Evolutionary conservation across 768 basidiomycete species (phyloP).

Genomic region (Hericium alpestre): DNA sequence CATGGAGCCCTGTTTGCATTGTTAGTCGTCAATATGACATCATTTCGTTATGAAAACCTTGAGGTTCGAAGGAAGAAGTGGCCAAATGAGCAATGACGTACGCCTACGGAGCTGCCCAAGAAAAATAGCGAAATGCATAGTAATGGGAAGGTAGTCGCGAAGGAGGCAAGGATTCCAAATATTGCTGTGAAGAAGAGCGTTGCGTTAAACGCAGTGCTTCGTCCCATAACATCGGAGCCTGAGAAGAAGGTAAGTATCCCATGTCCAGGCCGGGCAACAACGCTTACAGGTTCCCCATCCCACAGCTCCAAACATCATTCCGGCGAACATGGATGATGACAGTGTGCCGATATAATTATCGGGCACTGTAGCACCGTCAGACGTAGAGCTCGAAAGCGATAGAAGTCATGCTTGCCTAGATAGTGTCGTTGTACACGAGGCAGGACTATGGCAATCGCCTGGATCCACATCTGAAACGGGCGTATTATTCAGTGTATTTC

Average conservation of each 20-base stretch:
- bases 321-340: constrained; percentile 82
- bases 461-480: constrained; percentile 74
- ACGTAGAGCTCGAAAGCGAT: constrained; percentile 9
- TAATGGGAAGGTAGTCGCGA: constrained; percentile 53
- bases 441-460: constrained; percentile 85
- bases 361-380: constrained; percentile 34
- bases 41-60: too few species aligned
- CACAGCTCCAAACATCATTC: constrained; percentile 95
- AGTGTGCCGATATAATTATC: constrained; percentile 71
- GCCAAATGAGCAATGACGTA: constrained; percentile 22
- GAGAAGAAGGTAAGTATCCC: constrained; percentile 1
- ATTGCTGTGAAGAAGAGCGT: constrained; percentile 85
- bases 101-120: constrained; percentile 89
- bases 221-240: constrained; percentile 83
- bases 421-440: constrained; percentile 93
- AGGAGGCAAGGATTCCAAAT: constrained; percentile 76
- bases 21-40: background rate
- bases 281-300: constrained; percentile 83
- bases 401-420: constrained; percentile 34
- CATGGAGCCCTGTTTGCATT: constrained; percentile 66
- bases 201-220: constrained; percentile 83
- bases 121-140: constrained; percentile 77
- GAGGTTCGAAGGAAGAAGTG: background rate
- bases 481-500: background rate
- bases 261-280: background rate